Percentiles rank a stretch among this genome's conserved stretches.
Conservation (phyloP, 2,329 filamentous ascomycete species). For the Thelonectria olida region DNA sequence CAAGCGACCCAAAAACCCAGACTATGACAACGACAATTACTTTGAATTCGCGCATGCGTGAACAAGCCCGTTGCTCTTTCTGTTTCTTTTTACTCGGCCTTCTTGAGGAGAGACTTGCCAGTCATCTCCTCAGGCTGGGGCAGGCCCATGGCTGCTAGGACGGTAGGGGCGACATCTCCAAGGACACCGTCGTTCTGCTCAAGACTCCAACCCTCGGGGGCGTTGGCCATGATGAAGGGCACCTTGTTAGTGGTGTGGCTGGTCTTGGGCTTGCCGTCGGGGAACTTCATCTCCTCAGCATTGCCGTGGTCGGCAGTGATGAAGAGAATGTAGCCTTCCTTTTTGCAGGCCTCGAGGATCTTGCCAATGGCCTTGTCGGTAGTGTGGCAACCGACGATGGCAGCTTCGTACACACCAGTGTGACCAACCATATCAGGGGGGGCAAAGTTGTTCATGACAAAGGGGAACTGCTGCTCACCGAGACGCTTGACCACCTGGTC, state of each 20-base stretch:
- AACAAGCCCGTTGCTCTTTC: background rate
- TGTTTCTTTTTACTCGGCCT: constrained; percentile 51
- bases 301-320: constrained; percentile 98
- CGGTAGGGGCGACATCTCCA: constrained; percentile 95
- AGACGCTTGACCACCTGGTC: constrained; percentile 91
- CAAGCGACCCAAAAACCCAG: constrained; percentile 24
- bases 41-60: background rate
- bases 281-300: constrained; percentile 98
- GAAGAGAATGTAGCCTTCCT: constrained; percentile 92
- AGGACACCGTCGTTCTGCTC: constrained; percentile 89
- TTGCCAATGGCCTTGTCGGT: constrained; percentile 94
- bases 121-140: constrained; percentile 93
- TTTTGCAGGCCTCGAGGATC: constrained; percentile 93
- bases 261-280: constrained; percentile 96
- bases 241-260: constrained; percentile 98
- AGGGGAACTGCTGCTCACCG: constrained; percentile 85
- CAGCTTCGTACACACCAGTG: constrained; percentile 96
- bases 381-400: constrained; percentile 82
- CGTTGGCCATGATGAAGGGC: constrained; percentile 97
- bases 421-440: constrained; percentile 99
- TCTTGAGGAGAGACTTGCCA: constrained; percentile 83
- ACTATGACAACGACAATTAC: constrained; percentile 7
- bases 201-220: constrained; percentile 87
- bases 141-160: constrained; percentile 90
- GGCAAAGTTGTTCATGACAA: constrained; percentile 99